Evolutionary conservation across 805 yeast species (phyloP).

Genomic region (Yarrowia deformans): DNA sequence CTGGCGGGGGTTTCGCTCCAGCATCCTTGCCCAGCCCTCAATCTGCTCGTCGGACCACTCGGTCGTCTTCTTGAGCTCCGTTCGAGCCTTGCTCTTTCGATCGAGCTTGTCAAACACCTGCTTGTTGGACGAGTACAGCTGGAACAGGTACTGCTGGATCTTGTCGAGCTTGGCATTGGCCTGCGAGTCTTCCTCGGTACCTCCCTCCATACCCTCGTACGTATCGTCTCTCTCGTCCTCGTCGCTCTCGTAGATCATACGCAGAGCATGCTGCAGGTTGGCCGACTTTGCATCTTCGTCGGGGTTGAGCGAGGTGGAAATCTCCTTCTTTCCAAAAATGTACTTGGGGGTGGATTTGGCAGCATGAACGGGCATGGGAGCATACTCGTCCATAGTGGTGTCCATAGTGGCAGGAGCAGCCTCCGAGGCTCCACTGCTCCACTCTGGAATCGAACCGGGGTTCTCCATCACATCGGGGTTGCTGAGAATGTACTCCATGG

Average conservation of each 20-base stretch:
- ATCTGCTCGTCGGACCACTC: conserved; percentile 89
- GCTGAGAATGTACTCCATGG: conserved; percentile 68
- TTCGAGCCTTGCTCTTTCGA: conserved; percentile 62
- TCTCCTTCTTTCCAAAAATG: conserved; percentile 44
- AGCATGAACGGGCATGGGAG: conserved; percentile 19
- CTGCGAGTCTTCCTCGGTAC: conserved; percentile 45
- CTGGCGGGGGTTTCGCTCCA: conserved; percentile 68
- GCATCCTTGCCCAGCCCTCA: conserved; percentile 90
- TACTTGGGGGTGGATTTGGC: conserved; percentile 44
- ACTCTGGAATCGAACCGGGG: conserved; percentile 36
- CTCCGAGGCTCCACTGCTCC: not conserved
- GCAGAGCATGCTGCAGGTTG: conserved; percentile 45
- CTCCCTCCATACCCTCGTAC: conserved; percentile 51
- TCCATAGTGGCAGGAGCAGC: not conserved
- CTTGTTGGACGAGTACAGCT: conserved; percentile 60
- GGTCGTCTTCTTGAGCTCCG: conserved; percentile 59
- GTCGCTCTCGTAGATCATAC: conserved; percentile 71
- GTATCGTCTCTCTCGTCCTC: conserved; percentile 85
- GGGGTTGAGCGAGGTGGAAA: conserved; percentile 43
- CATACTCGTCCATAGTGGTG: not conserved
- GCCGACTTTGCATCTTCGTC: conserved; percentile 40
- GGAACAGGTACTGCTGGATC: conserved; percentile 65
- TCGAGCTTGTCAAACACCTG: conserved; percentile 56
- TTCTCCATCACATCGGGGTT: conserved; percentile 57
- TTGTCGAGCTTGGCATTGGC: conserved; percentile 52